These are phyloP conservation scores for Phytophthora pluvialis DNA, from an alignment of 352 stramenopile species.

Conservation along the genomic window DNA sequence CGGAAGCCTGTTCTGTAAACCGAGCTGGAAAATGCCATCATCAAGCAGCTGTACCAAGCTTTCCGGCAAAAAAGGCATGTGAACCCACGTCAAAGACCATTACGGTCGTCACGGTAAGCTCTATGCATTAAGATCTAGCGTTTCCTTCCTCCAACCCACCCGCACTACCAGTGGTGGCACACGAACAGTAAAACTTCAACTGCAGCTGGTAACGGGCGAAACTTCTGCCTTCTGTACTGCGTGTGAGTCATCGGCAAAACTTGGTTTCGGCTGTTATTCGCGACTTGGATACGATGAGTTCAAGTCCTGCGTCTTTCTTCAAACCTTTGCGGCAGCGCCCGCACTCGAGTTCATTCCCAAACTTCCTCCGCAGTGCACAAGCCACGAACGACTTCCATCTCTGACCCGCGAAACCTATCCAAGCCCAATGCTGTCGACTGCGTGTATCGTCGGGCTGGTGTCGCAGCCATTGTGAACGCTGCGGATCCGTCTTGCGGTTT, in stretches of 20 bases:
- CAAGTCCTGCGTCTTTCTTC: conserved; percentile 11
- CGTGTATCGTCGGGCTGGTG: background rate
- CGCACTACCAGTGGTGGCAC: too few relatives aligned
- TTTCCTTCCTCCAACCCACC: background rate
- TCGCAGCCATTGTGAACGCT: background rate
- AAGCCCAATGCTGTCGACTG: conserved; percentile 9
- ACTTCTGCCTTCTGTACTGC: conserved; percentile 3
- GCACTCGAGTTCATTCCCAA: conserved; percentile 11
- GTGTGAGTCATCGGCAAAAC: conserved; percentile 15
- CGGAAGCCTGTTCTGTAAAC: conserved; percentile 10
- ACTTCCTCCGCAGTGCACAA: conserved; percentile 8
- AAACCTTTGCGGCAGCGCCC: background rate
- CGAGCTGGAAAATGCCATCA: background rate
- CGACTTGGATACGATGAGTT: background rate
- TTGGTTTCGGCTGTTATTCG: conserved; percentile 12
- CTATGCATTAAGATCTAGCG: background rate
- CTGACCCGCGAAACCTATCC: background rate
- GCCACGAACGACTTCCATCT: background rate
- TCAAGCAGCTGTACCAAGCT: too few relatives aligned
- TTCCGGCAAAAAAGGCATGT: too few relatives aligned
- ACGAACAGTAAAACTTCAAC: conserved; percentile 8
- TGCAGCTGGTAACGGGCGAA: conserved; percentile 6
- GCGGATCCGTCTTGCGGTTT: conserved; percentile 27
- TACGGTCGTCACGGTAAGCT: background rate
- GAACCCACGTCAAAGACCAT: too few relatives aligned